Base-by-base conservation (phyloP, 2,329 filamentous ascomycete genomes). In the Fusarium staphyleae region DNA sequence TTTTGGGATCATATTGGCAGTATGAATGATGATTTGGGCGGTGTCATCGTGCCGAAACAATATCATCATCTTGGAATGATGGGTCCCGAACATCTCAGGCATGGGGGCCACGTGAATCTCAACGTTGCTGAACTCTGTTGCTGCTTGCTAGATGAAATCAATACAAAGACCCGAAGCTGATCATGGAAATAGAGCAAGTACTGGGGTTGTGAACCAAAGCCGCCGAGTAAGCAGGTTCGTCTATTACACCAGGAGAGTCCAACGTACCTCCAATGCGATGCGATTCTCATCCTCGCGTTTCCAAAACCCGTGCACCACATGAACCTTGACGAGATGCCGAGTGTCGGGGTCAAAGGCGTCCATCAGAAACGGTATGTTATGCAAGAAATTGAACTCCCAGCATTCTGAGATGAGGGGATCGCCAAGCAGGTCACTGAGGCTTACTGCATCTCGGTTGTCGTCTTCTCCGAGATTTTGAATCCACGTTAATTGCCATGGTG, bases 11-110 rank as follows among this genome's bases (percentile, higher is more conserved):
- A 96, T 91, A 65, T 96, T 96, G 14, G 92, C 91, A 0, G 92
- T 96, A 65, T 96, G 90, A 24, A 96, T 92, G 49, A 96, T 74
- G 5, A 96, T 77, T 72, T 96, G 89, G 1, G 88, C 89, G 0
- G 81, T 84, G 57, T 88, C 85, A 68, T 96, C 91, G 69, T 89
- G 86, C 5, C 89, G 83, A 56, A 96, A 78, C 4, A 96, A 73
- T n/a, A 96, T 77, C 72, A 96, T 83, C 89, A 96, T 95, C 73
- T 96, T 95, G 11, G 89, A 80, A 63, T 87, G 91, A 71, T 96
- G 92, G 0, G 91, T 96, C 3, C 92, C 92, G 68, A 92, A 96
- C 60, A 87, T 84, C 68, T 93, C 89, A 0, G 91, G 89, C 82
- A 96, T 88, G 54, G 86, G 91, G 0, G 91, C 91, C 13, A 82